A percentile compares a stretch with the other conserved stretches of the same genome.
These are phyloP conservation scores for Nepenthes mirabilis DNA, from an alignment of 148 eudicot species.

Conservation along the genomic window DNA sequence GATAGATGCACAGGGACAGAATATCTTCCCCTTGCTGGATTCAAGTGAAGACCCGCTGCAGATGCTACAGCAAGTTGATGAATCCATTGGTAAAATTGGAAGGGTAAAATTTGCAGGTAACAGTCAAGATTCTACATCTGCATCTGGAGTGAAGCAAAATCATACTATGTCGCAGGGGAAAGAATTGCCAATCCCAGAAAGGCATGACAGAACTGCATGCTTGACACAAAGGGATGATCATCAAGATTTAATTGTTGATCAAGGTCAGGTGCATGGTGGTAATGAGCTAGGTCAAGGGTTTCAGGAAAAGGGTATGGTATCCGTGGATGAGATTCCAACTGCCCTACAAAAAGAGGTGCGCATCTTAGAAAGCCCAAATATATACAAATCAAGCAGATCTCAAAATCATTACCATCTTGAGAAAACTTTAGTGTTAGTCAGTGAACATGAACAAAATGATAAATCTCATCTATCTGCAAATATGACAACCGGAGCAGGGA, in stretches of 20 bases:
- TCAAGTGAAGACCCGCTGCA: constrained; percentile 40
- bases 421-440: constrained; percentile 9
- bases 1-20: constrained; percentile 13
- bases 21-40: constrained; percentile 13
- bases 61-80: constrained; percentile 25
- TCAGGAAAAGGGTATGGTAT: constrained; percentile 37
- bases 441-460: not conserved
- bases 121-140: too few relatives aligned
- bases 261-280: constrained; percentile 5
- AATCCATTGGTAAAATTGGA: too few relatives aligned
- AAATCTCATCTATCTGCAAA: not conserved
- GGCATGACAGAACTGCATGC: constrained; percentile 1
- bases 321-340: constrained; percentile 11
- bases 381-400: constrained; percentile 2
- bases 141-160: too few relatives aligned
- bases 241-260: constrained; percentile 8
- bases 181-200: too few relatives aligned
- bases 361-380: not conserved
- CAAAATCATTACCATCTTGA: constrained; percentile 10
- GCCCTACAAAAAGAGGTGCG: constrained; percentile 7
- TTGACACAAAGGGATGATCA: constrained; percentile 12
- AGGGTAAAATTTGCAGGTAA: too few relatives aligned
- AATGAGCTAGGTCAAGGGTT: constrained; percentile 17
- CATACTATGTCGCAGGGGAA: too few relatives aligned
- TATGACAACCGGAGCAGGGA: constrained; percentile 7